These are phyloP conservation scores for Alisma plantagoaquatica DNA, from an alignment of 106 monocot genomes.

Conservation along the genomic window DNA sequence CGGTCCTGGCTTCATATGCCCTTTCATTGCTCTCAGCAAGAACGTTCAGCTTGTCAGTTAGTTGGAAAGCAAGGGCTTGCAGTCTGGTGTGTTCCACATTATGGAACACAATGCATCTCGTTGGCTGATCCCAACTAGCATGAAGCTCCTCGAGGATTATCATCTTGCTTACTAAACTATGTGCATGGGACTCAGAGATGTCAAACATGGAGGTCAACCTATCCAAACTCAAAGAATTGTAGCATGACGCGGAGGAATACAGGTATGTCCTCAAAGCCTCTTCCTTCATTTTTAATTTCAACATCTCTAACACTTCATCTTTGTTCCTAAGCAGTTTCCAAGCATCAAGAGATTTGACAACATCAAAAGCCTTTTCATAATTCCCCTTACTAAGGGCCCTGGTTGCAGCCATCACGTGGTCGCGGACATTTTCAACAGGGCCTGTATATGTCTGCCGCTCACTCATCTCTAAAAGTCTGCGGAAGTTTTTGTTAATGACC, in stretches of 20 bases:
- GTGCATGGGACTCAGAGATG: conserved; percentile 39
- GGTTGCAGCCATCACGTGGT: conserved; percentile 84
- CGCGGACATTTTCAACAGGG: conserved; percentile 91
- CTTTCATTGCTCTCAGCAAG: conserved; percentile 90
- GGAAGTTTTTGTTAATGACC: conserved; percentile 83
- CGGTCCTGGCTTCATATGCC: conserved; percentile 76
- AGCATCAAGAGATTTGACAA: conserved; percentile 47
- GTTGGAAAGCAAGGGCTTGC: conserved; percentile 76
- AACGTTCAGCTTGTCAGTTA: conserved; percentile 77
- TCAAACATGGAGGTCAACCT: conserved; percentile 69
- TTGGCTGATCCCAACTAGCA: conserved; percentile 93
- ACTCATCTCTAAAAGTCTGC: conserved; percentile 64
- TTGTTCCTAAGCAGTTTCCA: conserved; percentile 83
- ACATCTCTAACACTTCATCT: conserved; percentile 61
- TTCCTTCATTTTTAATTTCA: conserved; percentile 72
- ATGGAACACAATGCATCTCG: conserved; percentile 69
- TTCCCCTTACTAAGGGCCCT: conserved; percentile 70
- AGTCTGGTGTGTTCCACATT: conserved; percentile 67
- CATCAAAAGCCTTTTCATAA: conserved; percentile 39
- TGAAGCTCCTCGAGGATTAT: conserved; percentile 79
- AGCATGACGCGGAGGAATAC: conserved; percentile 65
- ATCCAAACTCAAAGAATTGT: conserved; percentile 60
- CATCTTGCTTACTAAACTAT: conserved; percentile 93
- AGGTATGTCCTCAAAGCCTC: conserved; percentile 76
- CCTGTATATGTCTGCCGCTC: conserved; percentile 82